Evolutionary conservation across 2,329 filamentous ascomycete genomes (phyloP).

Genomic region (Neopestalotiopsis clavispora): DNA sequence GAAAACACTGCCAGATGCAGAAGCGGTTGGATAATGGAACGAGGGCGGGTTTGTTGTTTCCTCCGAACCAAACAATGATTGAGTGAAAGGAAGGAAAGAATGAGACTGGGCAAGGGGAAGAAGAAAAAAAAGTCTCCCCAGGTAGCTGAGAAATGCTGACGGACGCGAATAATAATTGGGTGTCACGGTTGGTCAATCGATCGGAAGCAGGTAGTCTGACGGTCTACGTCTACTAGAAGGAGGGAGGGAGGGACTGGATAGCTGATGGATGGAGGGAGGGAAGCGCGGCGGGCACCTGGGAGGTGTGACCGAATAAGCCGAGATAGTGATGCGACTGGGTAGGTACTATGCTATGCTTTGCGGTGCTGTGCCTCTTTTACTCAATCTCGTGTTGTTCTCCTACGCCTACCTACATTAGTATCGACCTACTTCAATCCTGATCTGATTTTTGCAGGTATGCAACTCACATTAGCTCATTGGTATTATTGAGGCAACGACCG

Average conservation of each 20-base stretch:
- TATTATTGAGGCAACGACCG: constrained; percentile 1
- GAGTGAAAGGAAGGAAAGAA: not conserved
- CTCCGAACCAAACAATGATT: not conserved
- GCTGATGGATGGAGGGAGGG: not conserved
- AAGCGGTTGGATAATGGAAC: not conserved
- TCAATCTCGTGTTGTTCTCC: not conserved
- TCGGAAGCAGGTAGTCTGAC: no score
- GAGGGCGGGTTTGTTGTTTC: not conserved
- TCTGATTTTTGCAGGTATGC: not conserved
- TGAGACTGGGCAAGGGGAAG: not conserved
- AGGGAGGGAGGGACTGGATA: not conserved
- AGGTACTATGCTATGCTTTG: not conserved
- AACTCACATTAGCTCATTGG: not conserved
- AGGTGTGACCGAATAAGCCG: not conserved
- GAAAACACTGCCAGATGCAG: constrained; percentile 2
- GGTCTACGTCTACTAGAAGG: no score
- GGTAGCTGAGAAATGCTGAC: constrained; percentile 8
- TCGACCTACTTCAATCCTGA: not conserved
- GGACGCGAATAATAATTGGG: no score
- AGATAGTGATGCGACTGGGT: not conserved
- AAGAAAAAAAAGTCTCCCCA: not conserved
- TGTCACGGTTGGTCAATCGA: not conserved
- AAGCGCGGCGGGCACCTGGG: not conserved
- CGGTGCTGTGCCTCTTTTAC: not conserved
- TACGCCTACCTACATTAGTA: not conserved